Base-by-base conservation (phyloP, 1,139 yeast species). In the Suhomyces choctaworum region DNA sequence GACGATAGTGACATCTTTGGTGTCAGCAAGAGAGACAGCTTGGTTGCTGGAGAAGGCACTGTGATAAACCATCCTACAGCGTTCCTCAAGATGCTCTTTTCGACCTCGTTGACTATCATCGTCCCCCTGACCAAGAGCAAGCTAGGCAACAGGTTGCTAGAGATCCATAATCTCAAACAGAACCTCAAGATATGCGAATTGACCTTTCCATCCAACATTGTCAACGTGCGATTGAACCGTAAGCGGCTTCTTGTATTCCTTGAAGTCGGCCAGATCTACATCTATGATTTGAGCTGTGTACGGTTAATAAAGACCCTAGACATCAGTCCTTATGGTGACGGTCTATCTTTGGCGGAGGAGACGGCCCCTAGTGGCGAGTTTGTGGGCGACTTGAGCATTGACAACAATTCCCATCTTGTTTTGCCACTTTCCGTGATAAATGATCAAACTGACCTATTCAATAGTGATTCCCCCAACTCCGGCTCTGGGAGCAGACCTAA, bases 211-310 rank as follows among this genome's bases (percentile, higher is more conserved):
- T 73, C 79, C 7, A 66, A 72, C 11, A 76, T 84, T 6, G 56
- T 80, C 22, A 76, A 80, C 29, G 75, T 83, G 13, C 75, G 76
- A 43, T 70, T 84, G 64, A 84, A 83, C 55, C 63, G 89, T 28
- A 80, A 80, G 47, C 56, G 90, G 32, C 58, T 84, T 42, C 68
- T 82, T 31, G 85, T 82, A 14, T 64, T 80, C 10, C 57, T 83
- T 32, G 75, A 78, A 41, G 49, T 58, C 24, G 87, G 82, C 32
- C 84, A 82, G 44, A 75, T 84, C 8, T 81, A 78, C 50, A 69
- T 83, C 16, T 84, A 84, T 53, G 92, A 84, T 54, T 75, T 84
- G 44, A 79, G 84, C 44, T 82, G 85, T 49, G 82, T 84, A 66
- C 71, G 82, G 45, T 64, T 82, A 16, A 54, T 82, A 21, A 84